Evolutionary conservation across 495 filamentous ascomycete genomes (phyloP).

Genomic region (Penicillium riverlandense): DNA sequence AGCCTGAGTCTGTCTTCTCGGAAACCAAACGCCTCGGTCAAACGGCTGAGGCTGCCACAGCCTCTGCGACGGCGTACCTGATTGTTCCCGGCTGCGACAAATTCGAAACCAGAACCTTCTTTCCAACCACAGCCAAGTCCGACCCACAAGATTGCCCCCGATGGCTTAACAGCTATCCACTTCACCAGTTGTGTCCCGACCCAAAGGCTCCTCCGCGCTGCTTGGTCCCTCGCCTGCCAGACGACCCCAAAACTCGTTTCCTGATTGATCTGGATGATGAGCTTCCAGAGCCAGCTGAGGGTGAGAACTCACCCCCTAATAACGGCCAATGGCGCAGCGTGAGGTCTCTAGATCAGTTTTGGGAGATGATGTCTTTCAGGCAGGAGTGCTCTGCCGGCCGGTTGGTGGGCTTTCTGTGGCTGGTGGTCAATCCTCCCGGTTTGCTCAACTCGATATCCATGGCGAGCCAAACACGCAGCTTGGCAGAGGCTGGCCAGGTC

Average conservation of each 20-base stretch:
- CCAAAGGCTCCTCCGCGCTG: slow-evolving; percentile 67
- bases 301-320: slow-evolving; percentile 24
- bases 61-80: slow-evolving; percentile 60
- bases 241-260: slow-evolving; percentile 93
- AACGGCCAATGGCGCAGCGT: slow-evolving; percentile 76
- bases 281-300: slow-evolving; percentile 36
- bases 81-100: slow-evolving; percentile 79
- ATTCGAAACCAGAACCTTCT: slow-evolving; percentile 59
- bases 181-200: slow-evolving; percentile 51
- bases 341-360: slow-evolving; percentile 79
- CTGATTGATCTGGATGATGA: slow-evolving; percentile 83
- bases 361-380: slow-evolving; percentile 96
- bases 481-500: slow-evolving; percentile 2
- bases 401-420: slow-evolving; percentile 90
- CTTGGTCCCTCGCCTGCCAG: slow-evolving; percentile 84
- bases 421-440: slow-evolving; percentile 60
- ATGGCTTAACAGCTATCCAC: slow-evolving; percentile 53
- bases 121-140: slow-evolving; percentile 41
- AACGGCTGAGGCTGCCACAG: slow-evolving; percentile 27
- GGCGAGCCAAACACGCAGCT: slow-evolving; percentile 19
- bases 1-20: slow-evolving; percentile 32
- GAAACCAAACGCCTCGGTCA: slow-evolving; percentile 37
- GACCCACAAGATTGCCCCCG: slow-evolving; percentile 38
- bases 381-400: slow-evolving; percentile 92
- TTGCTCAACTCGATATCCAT: slow-evolving; percentile 32